Percentiles rank a stretch among this genome's conserved stretches.
These are phyloP conservation scores for Candida ovalis DNA, from an alignment of 805 yeast species.

Conservation along the genomic window DNA sequence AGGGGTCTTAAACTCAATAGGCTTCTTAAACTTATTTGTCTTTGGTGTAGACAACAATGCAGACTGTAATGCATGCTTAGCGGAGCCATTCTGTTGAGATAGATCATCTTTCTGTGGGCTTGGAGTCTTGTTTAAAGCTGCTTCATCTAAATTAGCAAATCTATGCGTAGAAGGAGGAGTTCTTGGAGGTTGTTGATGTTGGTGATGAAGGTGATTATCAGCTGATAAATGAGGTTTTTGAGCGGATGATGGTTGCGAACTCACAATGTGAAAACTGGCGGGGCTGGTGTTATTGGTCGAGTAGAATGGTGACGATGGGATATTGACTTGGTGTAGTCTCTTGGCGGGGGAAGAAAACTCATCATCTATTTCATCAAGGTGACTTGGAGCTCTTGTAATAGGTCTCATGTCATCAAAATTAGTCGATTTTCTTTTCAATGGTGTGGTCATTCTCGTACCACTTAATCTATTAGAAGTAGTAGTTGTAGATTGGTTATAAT, in stretches of 20 bases:
- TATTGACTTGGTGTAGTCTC: constrained; percentile 20
- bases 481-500: background rate
- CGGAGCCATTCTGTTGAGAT: constrained; percentile 7
- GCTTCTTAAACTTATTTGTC: constrained; percentile 11
- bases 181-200: constrained; percentile 25
- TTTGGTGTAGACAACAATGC: constrained; percentile 32
- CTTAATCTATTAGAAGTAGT: background rate
- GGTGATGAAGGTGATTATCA: background rate
- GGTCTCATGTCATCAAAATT: constrained; percentile 11
- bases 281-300: constrained; percentile 20
- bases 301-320: constrained; percentile 30
- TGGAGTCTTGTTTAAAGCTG: constrained; percentile 18
- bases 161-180: constrained; percentile 29
- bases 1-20: constrained; percentile 29
- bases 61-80: constrained; percentile 21
- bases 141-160: constrained; percentile 13
- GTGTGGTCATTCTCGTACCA: constrained; percentile 17
- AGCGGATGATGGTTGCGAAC: constrained; percentile 19
- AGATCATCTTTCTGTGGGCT: constrained; percentile 11
- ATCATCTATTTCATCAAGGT: constrained; percentile 7
- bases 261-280: constrained; percentile 2
- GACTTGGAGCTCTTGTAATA: constrained; percentile 4
- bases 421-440: constrained; percentile 26
- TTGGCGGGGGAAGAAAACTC: constrained; percentile 27
- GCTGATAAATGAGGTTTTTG: background rate